Evolutionary conservation across 257 asterid genomes (phyloP).

Genomic region (Ocimum tenuiflorum): DNA sequence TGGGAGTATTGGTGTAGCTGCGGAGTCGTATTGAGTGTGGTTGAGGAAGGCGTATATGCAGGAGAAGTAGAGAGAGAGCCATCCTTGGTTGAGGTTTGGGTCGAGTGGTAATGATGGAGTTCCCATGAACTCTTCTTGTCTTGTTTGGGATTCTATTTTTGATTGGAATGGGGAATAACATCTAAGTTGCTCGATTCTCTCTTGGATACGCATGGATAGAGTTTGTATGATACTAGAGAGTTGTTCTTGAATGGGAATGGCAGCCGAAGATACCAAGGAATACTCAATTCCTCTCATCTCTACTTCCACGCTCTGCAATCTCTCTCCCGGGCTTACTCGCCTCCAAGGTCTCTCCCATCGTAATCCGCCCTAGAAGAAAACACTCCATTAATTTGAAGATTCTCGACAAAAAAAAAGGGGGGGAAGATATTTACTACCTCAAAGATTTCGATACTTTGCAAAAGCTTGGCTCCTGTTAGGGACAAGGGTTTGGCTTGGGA

Average conservation of each 20-base stretch:
- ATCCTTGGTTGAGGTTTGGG: slow-evolving; percentile 18
- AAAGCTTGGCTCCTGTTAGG: slow-evolving; percentile 50
- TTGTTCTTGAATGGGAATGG: slow-evolving; percentile 22
- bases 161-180: slow-evolving; percentile 26
- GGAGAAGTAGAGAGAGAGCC: slow-evolving; percentile 43
- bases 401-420: neutral
- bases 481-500: slow-evolving; percentile 46
- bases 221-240: slow-evolving; percentile 18
- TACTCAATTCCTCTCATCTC: slow-evolving; percentile 54
- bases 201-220: slow-evolving; percentile 25
- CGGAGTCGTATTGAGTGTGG: neutral
- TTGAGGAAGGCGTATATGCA: slow-evolving; percentile 37
- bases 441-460: slow-evolving; percentile 35
- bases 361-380: slow-evolving; percentile 45
- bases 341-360: slow-evolving; percentile 60
- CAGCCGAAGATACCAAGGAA: slow-evolving; percentile 30
- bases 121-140: slow-evolving; percentile 9
- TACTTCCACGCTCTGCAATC: slow-evolving; percentile 38
- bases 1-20: neutral
- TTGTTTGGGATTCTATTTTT: slow-evolving; percentile 20
- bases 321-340: slow-evolving; percentile 22
- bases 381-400: neutral
- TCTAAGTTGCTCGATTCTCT: slow-evolving; percentile 31
- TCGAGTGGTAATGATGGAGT: slow-evolving; percentile 22
- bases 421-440: slow-evolving; percentile 40